phyloP scores from a whole-genome alignment of 2,329 filamentous ascomycete genomes.

The Exophiala viscosa region DNA sequence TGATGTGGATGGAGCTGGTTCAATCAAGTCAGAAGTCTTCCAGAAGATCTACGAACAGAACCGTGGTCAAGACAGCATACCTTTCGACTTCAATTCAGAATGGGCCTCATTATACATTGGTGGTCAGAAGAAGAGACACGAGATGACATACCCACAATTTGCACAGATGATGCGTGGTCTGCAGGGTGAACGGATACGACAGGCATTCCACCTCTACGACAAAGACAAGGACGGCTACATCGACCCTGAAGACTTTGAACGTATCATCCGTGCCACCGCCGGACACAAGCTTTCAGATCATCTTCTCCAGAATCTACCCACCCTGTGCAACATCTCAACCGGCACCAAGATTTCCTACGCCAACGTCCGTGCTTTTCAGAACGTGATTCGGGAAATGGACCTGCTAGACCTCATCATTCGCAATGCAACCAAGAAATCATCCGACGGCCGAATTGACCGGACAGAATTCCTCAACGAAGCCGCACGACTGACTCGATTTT shows the following conservation, averaged over 20 bases:
- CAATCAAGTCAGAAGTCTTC: conserved; percentile 87
- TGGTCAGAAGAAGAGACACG: conserved; percentile 78
- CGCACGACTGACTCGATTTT: conserved; percentile 85
- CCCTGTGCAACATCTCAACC: conserved; percentile 88
- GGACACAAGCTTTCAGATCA: conserved; percentile 97
- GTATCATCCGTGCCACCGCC: conserved; percentile 89
- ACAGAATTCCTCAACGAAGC: conserved; percentile 94
- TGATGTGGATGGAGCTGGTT: conserved; percentile 76
- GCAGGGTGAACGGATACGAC: conserved; percentile 91
- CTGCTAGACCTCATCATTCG: conserved; percentile 90
- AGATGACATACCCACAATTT: conserved; percentile 93
- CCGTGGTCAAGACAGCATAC: conserved; percentile 78
- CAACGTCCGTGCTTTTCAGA: conserved; percentile 96
- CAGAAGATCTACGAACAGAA: conserved; percentile 80
- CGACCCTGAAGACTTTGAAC: conserved; percentile 90
- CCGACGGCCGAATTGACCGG: conserved; percentile 88
- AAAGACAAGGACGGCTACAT: conserved; percentile 92
- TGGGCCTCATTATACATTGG: conserved; percentile 96
- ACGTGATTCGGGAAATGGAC: conserved; percentile 97
- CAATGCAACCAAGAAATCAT: conserved; percentile 76
- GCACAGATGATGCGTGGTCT: conserved; percentile 95
- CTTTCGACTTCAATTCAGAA: conserved; percentile 95
- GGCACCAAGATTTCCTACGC: conserved; percentile 95
- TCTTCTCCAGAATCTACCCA: conserved; percentile 82
- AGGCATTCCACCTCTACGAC: conserved; percentile 91